Evolutionary conservation across 2,329 filamentous ascomycete species (phyloP), one percentile per base, ranked within the genome.

Genomic region (Penicillium expansum): DNA sequence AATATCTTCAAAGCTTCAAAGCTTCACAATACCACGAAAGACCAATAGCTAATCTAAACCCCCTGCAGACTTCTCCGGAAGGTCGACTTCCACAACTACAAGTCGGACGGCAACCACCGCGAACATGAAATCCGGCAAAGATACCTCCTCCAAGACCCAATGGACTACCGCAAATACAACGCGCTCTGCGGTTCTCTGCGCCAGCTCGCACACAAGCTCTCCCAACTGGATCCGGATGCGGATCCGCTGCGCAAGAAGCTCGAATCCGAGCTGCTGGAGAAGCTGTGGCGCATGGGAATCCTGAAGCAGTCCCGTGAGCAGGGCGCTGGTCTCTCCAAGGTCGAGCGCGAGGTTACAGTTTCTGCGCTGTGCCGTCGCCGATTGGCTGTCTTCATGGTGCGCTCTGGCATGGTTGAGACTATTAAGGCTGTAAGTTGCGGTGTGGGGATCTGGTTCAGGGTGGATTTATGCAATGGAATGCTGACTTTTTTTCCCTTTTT

Each of bases 1-100:
- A 35, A 42, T 5, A 48, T 24, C 9, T 20, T 20, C 14, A 29
- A 24, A 55, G 44, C n/a, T n/a, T n/a, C 24, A 24, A 49, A 55
- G 44, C 45, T 50, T 35, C 37, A 42, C 13, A 4, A 16, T 41
- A 33, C 13, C 13, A 41, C 5, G 18, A 16, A 41, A 35, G 11
- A 27, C 24, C 24, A 48, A 50, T 27, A 37, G 57, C 29, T 30
- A 60, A 59, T 35, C 29, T 37, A 37, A 20, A 16, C 35, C 32
- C 48, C 30, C 42, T 22, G 14, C 58, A 80, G 78, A 66, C 89
- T 97, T 72, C 85, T 97, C 64, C 82, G 84, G 69, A 93, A 93
- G 73, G 92, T 94, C 76, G 92, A 99, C 79, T 96, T 99, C 78
- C 87, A 92, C 74, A 94, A 89, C 71, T 96, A 93, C 82, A 94